phyloP scores from a whole-genome alignment of 2,329 filamentous ascomycete species.

The Epichloe uncinata region DNA sequence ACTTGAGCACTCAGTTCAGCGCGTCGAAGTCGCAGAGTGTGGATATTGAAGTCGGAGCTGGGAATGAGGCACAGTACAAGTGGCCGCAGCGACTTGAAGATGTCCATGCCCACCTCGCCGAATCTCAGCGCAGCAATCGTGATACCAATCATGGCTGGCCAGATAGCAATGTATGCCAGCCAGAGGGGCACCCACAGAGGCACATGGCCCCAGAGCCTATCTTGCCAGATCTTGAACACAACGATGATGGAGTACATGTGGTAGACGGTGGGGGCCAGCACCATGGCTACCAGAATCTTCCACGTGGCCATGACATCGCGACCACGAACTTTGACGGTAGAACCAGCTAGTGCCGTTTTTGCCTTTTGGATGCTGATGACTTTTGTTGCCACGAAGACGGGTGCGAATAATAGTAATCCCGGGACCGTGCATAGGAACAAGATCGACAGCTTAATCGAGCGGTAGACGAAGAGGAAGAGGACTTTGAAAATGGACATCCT shows the following conservation, averaged over 20 bases:
- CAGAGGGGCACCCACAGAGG: conserved; percentile 71
- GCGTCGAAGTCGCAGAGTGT: conserved; percentile 60
- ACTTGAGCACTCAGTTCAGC: conserved; percentile 68
- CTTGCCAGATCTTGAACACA: conserved; percentile 64
- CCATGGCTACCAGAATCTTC: conserved; percentile 83
- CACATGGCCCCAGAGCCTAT: conserved; percentile 70
- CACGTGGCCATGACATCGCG: conserved; percentile 87
- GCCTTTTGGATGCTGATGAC: conserved; percentile 72
- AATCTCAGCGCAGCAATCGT: conserved; percentile 91
- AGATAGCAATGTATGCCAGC: conserved; percentile 59
- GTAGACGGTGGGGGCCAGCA: conserved; percentile 70
- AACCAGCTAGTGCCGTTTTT: conserved; percentile 69
- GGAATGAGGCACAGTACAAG: conserved; percentile 77
- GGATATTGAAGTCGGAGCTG: conserved; percentile 69
- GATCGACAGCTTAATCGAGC: conserved; percentile 62
- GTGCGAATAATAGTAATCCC: conserved; percentile 74
- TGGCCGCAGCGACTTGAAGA: conserved; percentile 84
- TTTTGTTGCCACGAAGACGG: conserved; percentile 76
- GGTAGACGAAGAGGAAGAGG: conserved; percentile 63
- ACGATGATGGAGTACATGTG: conserved; percentile 66
- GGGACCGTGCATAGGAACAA: conserved; percentile 74
- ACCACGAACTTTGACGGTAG: conserved; percentile 77
- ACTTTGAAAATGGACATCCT: conserved; percentile 69
- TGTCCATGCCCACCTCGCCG: conserved; percentile 98
- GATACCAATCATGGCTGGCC: conserved; percentile 71